Conservation (phyloP, 768 basidiomycete species). For the Phanerochaete carnosa region DNA sequence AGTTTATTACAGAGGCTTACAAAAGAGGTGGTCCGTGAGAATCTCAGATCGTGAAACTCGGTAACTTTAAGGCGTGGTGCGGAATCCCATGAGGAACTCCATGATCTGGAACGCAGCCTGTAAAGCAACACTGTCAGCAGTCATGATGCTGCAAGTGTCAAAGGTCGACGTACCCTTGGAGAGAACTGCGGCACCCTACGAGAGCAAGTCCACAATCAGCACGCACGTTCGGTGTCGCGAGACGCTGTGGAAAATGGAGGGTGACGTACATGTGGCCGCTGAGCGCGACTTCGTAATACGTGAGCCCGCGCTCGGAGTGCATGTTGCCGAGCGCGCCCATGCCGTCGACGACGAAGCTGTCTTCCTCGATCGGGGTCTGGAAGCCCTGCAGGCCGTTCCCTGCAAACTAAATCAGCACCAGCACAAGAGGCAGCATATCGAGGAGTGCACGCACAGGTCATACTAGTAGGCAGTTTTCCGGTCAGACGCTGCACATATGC, state of each 20-base stretch:
- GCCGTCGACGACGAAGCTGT: constrained; percentile 69
- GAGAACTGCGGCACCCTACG: constrained; percentile 64
- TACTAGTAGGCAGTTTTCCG: constrained; percentile 53
- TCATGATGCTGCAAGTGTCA: background rate
- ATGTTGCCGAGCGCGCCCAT: constrained; percentile 63
- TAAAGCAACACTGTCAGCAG: background rate
- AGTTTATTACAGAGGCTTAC: background rate
- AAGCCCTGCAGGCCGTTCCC: constrained; percentile 71
- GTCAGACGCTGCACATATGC: background rate
- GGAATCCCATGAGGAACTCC: constrained; percentile 65
- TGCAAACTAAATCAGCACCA: constrained; percentile 22
- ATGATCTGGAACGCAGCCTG: constrained; percentile 70
- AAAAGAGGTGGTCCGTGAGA: background rate
- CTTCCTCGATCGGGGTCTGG: constrained; percentile 60
- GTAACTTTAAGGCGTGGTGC: constrained; percentile 40
- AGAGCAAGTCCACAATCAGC: background rate
- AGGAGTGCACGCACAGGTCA: constrained; percentile 36
- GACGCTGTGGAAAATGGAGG: background rate
- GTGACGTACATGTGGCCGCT: constrained; percentile 67
- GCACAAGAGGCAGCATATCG: background rate
- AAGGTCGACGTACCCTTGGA: constrained; percentile 42
- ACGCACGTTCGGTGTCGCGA: background rate
- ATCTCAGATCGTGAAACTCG: background rate
- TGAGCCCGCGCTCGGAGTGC: constrained; percentile 65
- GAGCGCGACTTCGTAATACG: constrained; percentile 62